Percentiles rank a stretch among this genome's conserved stretches.
These are phyloP conservation scores for Madurella mycetomatis DNA, from an alignment of 2,329 filamentous ascomycete genomes.

Conservation along the genomic window DNA sequence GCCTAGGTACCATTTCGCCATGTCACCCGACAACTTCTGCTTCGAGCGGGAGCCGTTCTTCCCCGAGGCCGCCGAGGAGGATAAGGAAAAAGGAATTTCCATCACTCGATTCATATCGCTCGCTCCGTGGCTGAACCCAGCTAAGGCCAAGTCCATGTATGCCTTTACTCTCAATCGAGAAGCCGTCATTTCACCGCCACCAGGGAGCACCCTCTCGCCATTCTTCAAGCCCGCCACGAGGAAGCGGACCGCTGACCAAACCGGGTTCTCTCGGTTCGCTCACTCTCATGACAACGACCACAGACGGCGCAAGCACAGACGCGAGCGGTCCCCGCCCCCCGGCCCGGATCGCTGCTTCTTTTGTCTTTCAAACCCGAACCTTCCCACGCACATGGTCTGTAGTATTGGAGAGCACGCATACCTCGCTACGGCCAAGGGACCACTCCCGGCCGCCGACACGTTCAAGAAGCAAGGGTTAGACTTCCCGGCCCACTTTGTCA, in stretches of 20 bases:
- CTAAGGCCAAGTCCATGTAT: conserved; percentile 77
- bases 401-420: conserved; percentile 86
- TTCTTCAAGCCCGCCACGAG: conserved; percentile 48
- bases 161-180: conserved; percentile 70
- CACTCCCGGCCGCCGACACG: conserved; percentile 66
- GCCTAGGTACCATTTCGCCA: conserved; percentile 86
- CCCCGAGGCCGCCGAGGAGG: conserved; percentile 49
- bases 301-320: conserved; percentile 33
- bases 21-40: conserved; percentile 61
- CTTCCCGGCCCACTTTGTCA: conserved; percentile 83
- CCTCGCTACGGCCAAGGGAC: conserved; percentile 87
- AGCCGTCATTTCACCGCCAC: conserved; percentile 55
- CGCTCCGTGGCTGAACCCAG: conserved; percentile 68
- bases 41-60: conserved; percentile 94
- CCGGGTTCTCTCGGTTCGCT: conserved; percentile 51
- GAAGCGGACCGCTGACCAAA: conserved; percentile 55
- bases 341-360: conserved; percentile 87
- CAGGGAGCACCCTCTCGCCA: conserved; percentile 72
- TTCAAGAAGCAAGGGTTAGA: conserved; percentile 61
- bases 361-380: conserved; percentile 81
- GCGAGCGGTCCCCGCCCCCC: conserved; percentile 52
- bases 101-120: conserved; percentile 90
- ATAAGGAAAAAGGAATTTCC: conserved; percentile 43
- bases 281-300: conserved; percentile 42
- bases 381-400: conserved; percentile 82